Base-by-base conservation (phyloP, 2,329 filamentous ascomycete genomes). In the Scedosporium apiospermum region DNA sequence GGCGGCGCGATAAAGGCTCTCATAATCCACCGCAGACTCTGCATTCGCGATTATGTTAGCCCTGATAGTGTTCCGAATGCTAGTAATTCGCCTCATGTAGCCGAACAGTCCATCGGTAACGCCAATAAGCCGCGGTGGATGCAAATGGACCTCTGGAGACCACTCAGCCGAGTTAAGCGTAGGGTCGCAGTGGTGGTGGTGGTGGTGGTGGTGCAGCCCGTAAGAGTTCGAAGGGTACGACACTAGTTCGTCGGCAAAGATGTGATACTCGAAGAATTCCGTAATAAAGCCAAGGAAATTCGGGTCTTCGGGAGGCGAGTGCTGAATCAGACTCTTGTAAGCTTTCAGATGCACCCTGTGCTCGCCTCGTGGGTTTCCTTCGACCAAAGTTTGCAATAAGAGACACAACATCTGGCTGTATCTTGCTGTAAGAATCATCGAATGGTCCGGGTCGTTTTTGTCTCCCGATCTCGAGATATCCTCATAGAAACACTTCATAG, bases 201-300 rank as follows among this genome's bases (percentile, higher is more conserved):
- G 44, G 9, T 49, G 42, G 12, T 18, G 55, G 6, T 73, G 75
- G 14, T 69, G 69, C 26, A 69, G 73, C 53, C 68, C 69, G 46
- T 51, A 23, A 14, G 41, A 18, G 21, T 70, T 72, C 65, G 73
- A 75, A 16, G 78, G 77, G 62, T 79, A 78, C 69, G 77, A 80
- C 60, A 88, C 76, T 1, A 88, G 74, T 65, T 87, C 83, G 67
- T 88, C 84, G n/a, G 83, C 83, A 64, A 80, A 83, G 49, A 87
- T 84, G 72, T 95, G 90, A 69, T 95, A 96, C 71, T 92, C 88
- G 73, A 96, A 93, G 75, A 96, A 93, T 71, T 90, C 87, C 65
- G 88, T 87, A 64, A 86, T 82, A 67, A 86, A 86, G 9, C 78
- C 75, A 30, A 78, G 70, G 70, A 95, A 91, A 23, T 86, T 83